A percentile compares a stretch with the other conserved stretches of the same genome.
Evolutionary conservation across 129 eudicot species (phyloP).

Genomic region (carrot (Daucus carota)): DNA sequence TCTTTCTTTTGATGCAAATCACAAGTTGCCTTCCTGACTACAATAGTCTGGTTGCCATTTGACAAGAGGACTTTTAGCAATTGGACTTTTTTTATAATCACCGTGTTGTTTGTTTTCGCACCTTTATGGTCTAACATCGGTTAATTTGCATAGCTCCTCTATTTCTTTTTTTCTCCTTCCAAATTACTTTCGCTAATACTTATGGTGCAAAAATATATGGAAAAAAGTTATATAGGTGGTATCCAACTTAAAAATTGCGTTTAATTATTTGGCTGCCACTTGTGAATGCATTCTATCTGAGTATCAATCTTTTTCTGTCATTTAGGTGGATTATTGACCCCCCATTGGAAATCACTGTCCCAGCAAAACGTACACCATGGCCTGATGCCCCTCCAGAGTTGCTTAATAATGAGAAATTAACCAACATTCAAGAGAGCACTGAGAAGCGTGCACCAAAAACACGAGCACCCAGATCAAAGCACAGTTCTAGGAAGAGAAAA

Average conservation of each 20-base stretch:
- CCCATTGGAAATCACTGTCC: slow-evolving; percentile 79
- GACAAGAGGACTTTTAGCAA: background rate
- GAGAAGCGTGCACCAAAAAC: slow-evolving; percentile 61
- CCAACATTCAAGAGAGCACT: slow-evolving; percentile 30
- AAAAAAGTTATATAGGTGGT: background rate
- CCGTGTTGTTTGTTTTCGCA: background rate
- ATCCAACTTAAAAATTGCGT: background rate
- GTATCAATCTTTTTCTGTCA: background rate
- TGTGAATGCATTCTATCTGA: background rate
- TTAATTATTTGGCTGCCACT: background rate
- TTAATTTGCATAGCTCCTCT: background rate
- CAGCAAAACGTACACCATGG: slow-evolving; percentile 96
- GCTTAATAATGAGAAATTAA: slow-evolving; percentile 38
- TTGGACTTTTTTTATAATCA: background rate
- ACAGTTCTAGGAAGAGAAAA: slow-evolving; percentile 59
- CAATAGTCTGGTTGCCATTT: background rate
- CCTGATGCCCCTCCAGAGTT: slow-evolving; percentile 83
- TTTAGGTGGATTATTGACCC: slow-evolving; percentile 92
- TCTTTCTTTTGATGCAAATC: background rate
- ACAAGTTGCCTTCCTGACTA: background rate
- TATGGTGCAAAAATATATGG: background rate
- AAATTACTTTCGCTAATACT: background rate
- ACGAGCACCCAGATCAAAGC: slow-evolving; percentile 52
- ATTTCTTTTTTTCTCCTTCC: background rate
- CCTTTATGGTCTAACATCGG: background rate